phyloP scores from a whole-genome alignment of 345 rosid genomes.

The Moricandia arvensis region DNA sequence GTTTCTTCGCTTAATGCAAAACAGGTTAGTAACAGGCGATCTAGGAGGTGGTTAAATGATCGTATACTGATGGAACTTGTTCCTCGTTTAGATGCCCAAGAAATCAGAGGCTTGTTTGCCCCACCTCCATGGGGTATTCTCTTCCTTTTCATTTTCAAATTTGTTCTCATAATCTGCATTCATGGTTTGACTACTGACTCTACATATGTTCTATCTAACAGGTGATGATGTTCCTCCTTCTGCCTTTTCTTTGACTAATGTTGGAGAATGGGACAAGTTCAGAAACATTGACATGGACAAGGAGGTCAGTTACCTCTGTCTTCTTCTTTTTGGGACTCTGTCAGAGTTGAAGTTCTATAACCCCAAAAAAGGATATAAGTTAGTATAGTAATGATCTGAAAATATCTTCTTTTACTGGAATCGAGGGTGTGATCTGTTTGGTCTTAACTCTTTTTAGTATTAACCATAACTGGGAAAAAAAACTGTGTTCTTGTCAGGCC shows the following conservation, averaged over 20 bases:
- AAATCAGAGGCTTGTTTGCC: slow-evolving; percentile 93
- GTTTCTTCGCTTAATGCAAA: slow-evolving; percentile 22
- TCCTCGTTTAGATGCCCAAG: slow-evolving; percentile 82
- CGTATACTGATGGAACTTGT: slow-evolving; percentile 94
- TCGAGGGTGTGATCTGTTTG: slow-evolving; percentile 1
- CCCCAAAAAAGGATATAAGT: not conserved
- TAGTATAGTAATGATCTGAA: not conserved
- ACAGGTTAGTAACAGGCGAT: slow-evolving; percentile 76
- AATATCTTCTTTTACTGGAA: not conserved
- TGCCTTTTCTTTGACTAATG: slow-evolving; percentile 68
- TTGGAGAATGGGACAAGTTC: slow-evolving; percentile 86
- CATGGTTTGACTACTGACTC: slow-evolving; percentile 5
- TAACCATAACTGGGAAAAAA: not conserved
- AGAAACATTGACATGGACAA: slow-evolving; percentile 98
- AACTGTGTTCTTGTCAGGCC: slow-evolving; percentile 49
- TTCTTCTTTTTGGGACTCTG: not conserved
- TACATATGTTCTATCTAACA: slow-evolving; percentile 39
- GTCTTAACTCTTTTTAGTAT: not conserved
- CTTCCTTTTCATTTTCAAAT: not conserved
- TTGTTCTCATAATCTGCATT: not conserved
- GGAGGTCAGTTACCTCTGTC: slow-evolving; percentile 51
- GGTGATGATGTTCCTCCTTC: slow-evolving; percentile 87
- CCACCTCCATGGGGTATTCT: slow-evolving; percentile 96
- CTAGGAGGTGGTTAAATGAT: slow-evolving; percentile 90
- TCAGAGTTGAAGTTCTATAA: not conserved